Base-by-base conservation (phyloP, 371 early-diverging fungal species). In the Apophysomyces trapeziformis region DNA sequence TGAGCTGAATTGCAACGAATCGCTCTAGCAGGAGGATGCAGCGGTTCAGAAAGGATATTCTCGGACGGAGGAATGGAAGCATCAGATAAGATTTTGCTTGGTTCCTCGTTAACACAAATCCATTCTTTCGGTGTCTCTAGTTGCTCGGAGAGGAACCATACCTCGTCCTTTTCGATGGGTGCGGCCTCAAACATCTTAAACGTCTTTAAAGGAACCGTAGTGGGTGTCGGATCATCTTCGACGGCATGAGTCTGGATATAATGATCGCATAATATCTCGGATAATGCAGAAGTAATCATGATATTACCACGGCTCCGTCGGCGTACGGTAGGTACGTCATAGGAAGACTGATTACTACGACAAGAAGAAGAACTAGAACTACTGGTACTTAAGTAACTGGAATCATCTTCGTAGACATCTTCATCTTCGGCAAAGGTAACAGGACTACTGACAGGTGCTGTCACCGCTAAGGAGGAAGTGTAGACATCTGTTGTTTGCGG, bases 1-100 rank as follows among this genome's bases (percentile, higher is more conserved):
- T 85, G 81, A 46, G 70, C 81, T 6, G 77, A 39, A 58, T 85
- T 85, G 60, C 76, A 73, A 4, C 84, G 79, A 4, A 74, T 63
- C 41, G 73, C 77, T 5, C 81, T 76, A 1, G 41, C 44, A 14
- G 72, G 74, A 39, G 73, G 66, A 59, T 69, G 70, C n/a, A 61
- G 18, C 26, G 54, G 43, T 38, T 56, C 63, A 13, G 56, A 38
- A 1, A 54, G 13, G 32, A 18, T 36, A 38, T 38, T 39, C 58
- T 64, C 45, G 26, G 41, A 46, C 21, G 37, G n/a, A 14, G 37
- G n/a, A 11, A n/a, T 60, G 13, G 39, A 41, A 1, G 41, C 43
- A 16, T 39, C 44, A 26, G 47, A n/a, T 18, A 46, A 5, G 50
- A 60, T 60, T 50, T 16, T 39, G 11, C 46, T 43, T 58, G 65